Base-by-base conservation (phyloP, 352 stramenopile species). In the Globisporangium spiculum region DNA sequence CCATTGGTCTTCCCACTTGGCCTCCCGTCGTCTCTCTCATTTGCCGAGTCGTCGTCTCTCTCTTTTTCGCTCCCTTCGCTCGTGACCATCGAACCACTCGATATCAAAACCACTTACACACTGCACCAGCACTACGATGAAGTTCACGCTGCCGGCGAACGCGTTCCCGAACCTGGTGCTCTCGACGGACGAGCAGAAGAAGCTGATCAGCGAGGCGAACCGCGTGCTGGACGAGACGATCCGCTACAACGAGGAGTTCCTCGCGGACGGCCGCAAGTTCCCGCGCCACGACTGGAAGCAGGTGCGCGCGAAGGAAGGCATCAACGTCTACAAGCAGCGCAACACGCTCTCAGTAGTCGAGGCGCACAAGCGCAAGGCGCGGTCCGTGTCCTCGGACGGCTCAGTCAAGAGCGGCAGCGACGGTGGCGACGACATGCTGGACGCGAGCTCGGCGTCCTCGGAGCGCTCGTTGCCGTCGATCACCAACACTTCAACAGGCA, bases 201-300 rank as follows among this genome's bases (percentile, higher is more conserved):
- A 27, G 34, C 50, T 71, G 24, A 61, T 63, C 38, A 32, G 27
- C 53, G 66, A 71, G 41, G 61, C 61, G 20, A 61, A 71, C 58
- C 38, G 55, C 26, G 66, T 71, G 53, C 66, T 71, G 26, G 61
- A 71, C 53, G 66, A 71, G 59, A 71, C 66, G 60, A 56, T 71
- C 24, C 22, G 20, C 20, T 34, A 18, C 59, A 67, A 71, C 58
- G 66, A 67, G 27, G 22, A 10, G 16, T 71, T 71, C 38, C 22
- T 62, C 32, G 60, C 59, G 20, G 32, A 14, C 24, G 53, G 61
- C 18, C 38, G 55, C 16, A 32, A 30, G 16, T 62, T 71, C 10
- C 24, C 60, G 36, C 53, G 54, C 24, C 26, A 53, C 27, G 52
- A 71, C 1, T 71, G 66, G 66, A 62, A 68, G 27, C 50, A 24